phyloP scores from a whole-genome alignment of 169 alveolate species.

The Plasmodium yoelii region DNA sequence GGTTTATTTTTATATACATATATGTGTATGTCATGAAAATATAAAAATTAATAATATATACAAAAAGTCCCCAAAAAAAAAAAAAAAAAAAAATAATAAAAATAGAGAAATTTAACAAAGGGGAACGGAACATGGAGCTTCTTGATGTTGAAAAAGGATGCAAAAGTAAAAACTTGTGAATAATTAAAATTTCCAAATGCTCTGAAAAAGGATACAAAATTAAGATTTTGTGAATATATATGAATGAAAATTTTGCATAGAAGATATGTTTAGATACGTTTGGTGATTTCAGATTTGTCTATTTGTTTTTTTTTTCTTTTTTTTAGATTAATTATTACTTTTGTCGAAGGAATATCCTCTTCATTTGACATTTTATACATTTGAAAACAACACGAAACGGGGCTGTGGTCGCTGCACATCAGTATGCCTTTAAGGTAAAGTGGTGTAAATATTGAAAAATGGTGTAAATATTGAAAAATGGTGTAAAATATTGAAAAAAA shows the following conservation, averaged over 20 bases:
- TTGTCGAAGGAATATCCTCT: constrained; percentile 48
- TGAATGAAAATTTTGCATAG: not conserved
- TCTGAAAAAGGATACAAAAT: not conserved
- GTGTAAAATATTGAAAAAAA: too few species aligned
- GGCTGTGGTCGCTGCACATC: constrained; percentile 85
- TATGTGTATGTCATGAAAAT: too few species aligned
- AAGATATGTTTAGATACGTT: not conserved
- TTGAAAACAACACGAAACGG: constrained; percentile 83
- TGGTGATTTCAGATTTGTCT: not conserved
- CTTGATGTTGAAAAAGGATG: not conserved
- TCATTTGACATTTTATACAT: constrained; percentile 76
- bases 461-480: too few species aligned
- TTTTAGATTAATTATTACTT: constrained; percentile 16
- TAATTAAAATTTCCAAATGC: constrained; percentile 24
- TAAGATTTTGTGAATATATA: not conserved
- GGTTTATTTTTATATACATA: too few species aligned
- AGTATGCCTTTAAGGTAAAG: constrained; percentile 77
- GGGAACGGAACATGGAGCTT: too few species aligned
- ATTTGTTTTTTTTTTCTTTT: too few species aligned
- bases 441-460: too few species aligned
- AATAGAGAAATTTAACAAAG: too few species aligned
- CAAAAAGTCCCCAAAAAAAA: too few species aligned
- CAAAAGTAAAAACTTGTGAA: not conserved
- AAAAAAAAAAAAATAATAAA: too few species aligned
- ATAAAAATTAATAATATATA: too few species aligned